phyloP scores from a whole-genome alignment of 345 rosid species.

The Arabidopsis arenosa region DNA sequence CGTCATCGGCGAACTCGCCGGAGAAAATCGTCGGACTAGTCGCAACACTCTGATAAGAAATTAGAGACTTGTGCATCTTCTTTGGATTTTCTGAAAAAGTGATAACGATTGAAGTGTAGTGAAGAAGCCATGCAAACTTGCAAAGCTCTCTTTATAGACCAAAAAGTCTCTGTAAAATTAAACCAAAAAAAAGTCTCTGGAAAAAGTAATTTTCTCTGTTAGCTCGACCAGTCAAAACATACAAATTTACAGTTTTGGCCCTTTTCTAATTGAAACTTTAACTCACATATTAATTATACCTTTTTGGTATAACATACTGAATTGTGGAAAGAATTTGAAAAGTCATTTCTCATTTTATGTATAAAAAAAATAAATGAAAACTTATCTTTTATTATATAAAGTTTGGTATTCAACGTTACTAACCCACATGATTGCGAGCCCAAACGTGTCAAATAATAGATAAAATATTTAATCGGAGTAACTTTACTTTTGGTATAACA shows the following conservation, averaged over 20 bases:
- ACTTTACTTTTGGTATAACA: neutral
- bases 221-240: neutral
- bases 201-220: neutral
- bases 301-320: neutral
- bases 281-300: neutral
- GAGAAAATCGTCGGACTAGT: neutral
- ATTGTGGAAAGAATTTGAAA: neutral
- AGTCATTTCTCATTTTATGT: neutral
- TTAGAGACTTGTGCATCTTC: neutral
- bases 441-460: no score
- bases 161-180: neutral
- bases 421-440: no score
- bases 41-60: slow-evolving; percentile 9
- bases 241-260: neutral
- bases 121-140: slow-evolving; percentile 17
- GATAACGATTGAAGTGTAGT: neutral
- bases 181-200: neutral
- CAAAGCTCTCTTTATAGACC: neutral
- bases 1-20: slow-evolving; percentile 22
- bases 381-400: no score
- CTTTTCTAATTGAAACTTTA: neutral
- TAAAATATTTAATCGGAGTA: neutral
- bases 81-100: neutral
- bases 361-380: no score
- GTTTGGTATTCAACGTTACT: no score